Evolutionary conservation across 352 stramenopile genomes (phyloP).

Genomic region (Pythium coloratum): DNA sequence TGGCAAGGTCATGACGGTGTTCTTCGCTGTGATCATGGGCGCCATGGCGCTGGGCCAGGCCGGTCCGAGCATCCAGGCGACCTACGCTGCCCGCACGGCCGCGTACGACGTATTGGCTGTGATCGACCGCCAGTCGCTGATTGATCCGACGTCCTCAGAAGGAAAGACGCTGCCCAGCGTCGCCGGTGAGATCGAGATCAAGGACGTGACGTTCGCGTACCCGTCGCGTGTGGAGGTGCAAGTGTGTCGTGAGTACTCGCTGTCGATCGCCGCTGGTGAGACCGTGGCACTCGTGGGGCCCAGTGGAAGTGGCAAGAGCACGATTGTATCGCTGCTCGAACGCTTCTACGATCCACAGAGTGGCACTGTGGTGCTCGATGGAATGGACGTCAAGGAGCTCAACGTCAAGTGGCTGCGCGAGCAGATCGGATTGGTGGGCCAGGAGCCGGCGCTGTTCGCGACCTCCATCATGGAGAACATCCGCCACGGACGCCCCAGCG

Average conservation of each 20-base stretch:
- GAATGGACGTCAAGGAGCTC: constrained; percentile 52
- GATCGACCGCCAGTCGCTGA: constrained; percentile 38
- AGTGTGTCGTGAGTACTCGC: constrained; percentile 37
- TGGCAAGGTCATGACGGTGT: constrained; percentile 37
- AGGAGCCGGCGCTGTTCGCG: constrained; percentile 92
- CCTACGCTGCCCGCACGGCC: constrained; percentile 28
- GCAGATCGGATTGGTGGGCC: constrained; percentile 83
- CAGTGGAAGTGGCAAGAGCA: constrained; percentile 55
- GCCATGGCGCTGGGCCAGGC: constrained; percentile 41
- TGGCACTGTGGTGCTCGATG: constrained; percentile 34
- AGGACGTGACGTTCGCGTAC: constrained; percentile 62
- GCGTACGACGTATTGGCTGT: constrained; percentile 41
- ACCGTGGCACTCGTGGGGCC: constrained; percentile 45
- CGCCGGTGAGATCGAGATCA: constrained; percentile 46
- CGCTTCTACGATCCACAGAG: constrained; percentile 45
- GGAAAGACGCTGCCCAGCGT: constrained; percentile 38
- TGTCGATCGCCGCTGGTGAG: constrained; percentile 38
- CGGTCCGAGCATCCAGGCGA: constrained; percentile 34
- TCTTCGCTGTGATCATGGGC: constrained; percentile 43
- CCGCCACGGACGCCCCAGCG: constrained; percentile 57
- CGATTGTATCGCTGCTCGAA: constrained; percentile 44
- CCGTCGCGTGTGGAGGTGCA: constrained; percentile 33
- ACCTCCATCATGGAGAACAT: constrained; percentile 77
- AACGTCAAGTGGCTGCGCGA: constrained; percentile 50
- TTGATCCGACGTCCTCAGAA: constrained; percentile 26